These are phyloP conservation scores for Hypoxylon sp. DNA, from an alignment of 2,329 filamentous ascomycete species.

Conservation along the genomic window DNA sequence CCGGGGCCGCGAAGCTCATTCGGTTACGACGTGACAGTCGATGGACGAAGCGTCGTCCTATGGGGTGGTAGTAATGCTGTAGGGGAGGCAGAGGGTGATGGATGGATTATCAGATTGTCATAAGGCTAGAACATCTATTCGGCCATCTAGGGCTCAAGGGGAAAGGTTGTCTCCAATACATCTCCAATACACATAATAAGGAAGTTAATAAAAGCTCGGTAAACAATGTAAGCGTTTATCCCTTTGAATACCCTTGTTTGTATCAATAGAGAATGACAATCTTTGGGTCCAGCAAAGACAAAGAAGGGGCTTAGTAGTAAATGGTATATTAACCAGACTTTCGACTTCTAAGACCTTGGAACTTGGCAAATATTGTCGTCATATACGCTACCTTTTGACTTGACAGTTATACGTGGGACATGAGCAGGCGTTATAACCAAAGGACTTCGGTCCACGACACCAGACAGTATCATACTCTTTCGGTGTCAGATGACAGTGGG, in stretches of 20 bases:
- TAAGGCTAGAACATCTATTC: constrained; percentile 21
- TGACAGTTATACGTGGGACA: not conserved
- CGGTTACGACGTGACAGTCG: constrained; percentile 60
- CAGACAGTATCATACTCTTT: constrained; percentile 45
- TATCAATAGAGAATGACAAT: not conserved
- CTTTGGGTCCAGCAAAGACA: constrained; percentile 6
- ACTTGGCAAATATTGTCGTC: not conserved
- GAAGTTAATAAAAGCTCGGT: not conserved
- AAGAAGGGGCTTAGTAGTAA: constrained; percentile 13
- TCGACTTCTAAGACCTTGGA: not conserved
- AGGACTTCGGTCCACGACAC: constrained; percentile 35
- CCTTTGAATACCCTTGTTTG: constrained; percentile 16
- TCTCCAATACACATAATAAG: not conserved
- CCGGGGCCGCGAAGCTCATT: constrained; percentile 59
- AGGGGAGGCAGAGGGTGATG: constrained; percentile 58
- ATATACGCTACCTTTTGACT: not conserved
- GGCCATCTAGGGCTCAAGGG: not conserved
- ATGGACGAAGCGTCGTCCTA: constrained; percentile 63
- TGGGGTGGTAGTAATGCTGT: constrained; percentile 67
- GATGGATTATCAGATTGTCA: constrained; percentile 56
- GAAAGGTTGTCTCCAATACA: not conserved
- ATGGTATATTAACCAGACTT: constrained; percentile 15
- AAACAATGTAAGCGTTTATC: constrained; percentile 15
- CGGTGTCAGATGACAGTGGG: constrained; percentile 42
- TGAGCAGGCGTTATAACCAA: constrained; percentile 13